Evolutionary conservation across 2,329 filamentous ascomycete species (phyloP).

Genomic region (Elsinoe arachidis): DNA sequence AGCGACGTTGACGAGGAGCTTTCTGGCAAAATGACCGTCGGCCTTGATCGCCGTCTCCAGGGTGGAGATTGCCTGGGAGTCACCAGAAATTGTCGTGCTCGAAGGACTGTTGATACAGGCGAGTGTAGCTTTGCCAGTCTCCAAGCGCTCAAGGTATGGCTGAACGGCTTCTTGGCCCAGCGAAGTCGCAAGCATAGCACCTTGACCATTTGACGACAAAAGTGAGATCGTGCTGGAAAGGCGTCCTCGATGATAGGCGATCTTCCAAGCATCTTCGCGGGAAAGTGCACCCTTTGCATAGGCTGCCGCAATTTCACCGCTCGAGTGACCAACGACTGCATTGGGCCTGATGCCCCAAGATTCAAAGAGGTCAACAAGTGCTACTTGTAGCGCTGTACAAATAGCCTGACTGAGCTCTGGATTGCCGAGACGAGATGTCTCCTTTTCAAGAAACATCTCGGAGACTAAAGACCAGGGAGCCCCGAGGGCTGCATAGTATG

Average conservation of each 20-base stretch:
- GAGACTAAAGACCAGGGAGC: conserved; percentile 27
- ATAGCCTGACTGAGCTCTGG: conserved; percentile 41
- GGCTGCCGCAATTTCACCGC: conserved; percentile 28
- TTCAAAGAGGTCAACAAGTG: conserved; percentile 33
- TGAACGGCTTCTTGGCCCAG: conserved; percentile 18
- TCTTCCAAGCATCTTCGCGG: conserved; percentile 16
- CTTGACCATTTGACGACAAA: conserved; percentile 13
- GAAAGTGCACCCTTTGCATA: conserved; percentile 22
- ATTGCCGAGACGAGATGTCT: conserved; percentile 18
- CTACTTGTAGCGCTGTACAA: conserved; percentile 48
- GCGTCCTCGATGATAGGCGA: conserved; percentile 22
- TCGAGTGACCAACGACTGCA: conserved; percentile 24
- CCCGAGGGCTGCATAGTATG: conserved; percentile 14
- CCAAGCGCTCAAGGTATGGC: conserved; percentile 17
- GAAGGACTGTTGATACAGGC: conserved; percentile 32
- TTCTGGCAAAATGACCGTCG: conserved; percentile 31
- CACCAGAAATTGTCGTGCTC: conserved; percentile 40
- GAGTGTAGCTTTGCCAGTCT: conserved; percentile 16
- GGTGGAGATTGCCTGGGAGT: conserved; percentile 30
- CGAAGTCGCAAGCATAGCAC: conserved; percentile 31
- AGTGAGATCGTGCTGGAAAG: conserved; percentile 9
- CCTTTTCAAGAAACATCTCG: conserved; percentile 21
- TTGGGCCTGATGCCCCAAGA: conserved; percentile 19
- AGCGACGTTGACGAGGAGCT: conserved; percentile 35
- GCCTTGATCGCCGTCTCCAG: conserved; percentile 26